A percentile compares a stretch with the other conserved stretches of the same genome.
phyloP scores from a whole-genome alignment of 805 yeast species.

The Lachancea meyersii region DNA sequence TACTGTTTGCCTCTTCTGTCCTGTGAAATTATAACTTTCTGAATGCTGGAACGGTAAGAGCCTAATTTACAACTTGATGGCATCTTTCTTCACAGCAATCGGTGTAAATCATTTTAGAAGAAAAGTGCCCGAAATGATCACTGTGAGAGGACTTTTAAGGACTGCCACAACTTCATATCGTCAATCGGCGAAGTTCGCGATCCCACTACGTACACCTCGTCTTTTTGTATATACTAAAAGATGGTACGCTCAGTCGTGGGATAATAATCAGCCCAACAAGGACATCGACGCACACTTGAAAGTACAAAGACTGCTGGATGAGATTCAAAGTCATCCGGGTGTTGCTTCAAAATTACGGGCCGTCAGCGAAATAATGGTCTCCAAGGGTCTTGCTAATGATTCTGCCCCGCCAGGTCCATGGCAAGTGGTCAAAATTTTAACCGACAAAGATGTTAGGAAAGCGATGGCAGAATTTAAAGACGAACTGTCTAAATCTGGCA shows the following conservation, averaged over 20 bases:
- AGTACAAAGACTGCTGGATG: constrained; percentile 22
- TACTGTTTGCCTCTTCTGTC: neutral
- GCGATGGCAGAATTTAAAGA: constrained; percentile 23
- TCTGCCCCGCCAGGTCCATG: constrained; percentile 17
- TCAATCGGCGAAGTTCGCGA: too few species aligned
- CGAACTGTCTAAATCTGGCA: constrained; percentile 26
- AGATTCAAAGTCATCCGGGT: constrained; percentile 20
- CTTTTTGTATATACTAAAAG: constrained; percentile 11
- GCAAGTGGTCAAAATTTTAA: constrained; percentile 26
- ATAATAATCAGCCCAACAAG: constrained; percentile 18
- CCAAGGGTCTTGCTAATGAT: constrained; percentile 18
- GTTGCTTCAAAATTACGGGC: constrained; percentile 18
- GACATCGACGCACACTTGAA: constrained; percentile 24
- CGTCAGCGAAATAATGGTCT: constrained; percentile 19
- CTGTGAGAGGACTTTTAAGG: neutral
- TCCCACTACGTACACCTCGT: constrained; percentile 7
- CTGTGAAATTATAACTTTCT: neutral
- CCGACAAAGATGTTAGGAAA: constrained; percentile 23
- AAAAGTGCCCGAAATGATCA: neutral
- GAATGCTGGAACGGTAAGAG: neutral
- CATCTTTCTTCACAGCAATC: neutral
- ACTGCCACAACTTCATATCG: neutral
- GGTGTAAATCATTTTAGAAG: neutral
- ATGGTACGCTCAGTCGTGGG: constrained; percentile 27
- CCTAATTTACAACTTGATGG: too few species aligned